Conservation (phyloP, 495 filamentous ascomycete genomes). For the Amorphotheca resinae region DNA sequence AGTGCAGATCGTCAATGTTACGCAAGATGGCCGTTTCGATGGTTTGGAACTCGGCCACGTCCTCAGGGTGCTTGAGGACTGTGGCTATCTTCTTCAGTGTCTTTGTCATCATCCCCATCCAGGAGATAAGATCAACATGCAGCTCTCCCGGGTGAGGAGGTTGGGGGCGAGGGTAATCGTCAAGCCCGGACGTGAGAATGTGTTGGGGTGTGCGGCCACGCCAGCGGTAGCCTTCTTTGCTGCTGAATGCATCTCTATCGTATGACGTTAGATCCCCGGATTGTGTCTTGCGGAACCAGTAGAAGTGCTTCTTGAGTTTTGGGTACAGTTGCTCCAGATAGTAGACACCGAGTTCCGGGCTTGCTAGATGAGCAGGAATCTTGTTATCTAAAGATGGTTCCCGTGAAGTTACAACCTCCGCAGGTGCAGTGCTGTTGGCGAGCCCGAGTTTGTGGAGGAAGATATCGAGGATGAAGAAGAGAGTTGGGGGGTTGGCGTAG, state of each 20-base stretch:
- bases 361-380: slow-evolving; percentile 42
- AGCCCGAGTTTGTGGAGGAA: slow-evolving; percentile 61
- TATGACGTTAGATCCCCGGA: slow-evolving; percentile 81
- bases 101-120: slow-evolving; percentile 91
- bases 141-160: slow-evolving; percentile 97
- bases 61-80: slow-evolving; percentile 57
- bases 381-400: neutral
- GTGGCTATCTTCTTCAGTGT: slow-evolving; percentile 66
- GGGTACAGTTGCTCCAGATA: slow-evolving; percentile 80
- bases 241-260: slow-evolving; percentile 74
- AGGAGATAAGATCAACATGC: slow-evolving; percentile 87
- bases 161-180: slow-evolving; percentile 90
- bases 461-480: slow-evolving; percentile 76
- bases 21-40: slow-evolving; percentile 67
- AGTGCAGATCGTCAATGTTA: slow-evolving; percentile 92
- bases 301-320: slow-evolving; percentile 79
- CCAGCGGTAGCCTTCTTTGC: slow-evolving; percentile 90
- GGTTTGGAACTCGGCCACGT: slow-evolving; percentile 56
- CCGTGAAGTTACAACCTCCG: neutral
- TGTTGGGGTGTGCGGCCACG: slow-evolving; percentile 79
- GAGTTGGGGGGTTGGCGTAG: slow-evolving; percentile 95
- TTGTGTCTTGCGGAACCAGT: slow-evolving; percentile 92
- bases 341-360: slow-evolving; percentile 52
- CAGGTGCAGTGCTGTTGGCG: slow-evolving; percentile 14
- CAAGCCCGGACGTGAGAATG: slow-evolving; percentile 82